phyloP scores from a whole-genome alignment of 1,139 yeast genomes.

The Yamadazyma triangularis region DNA sequence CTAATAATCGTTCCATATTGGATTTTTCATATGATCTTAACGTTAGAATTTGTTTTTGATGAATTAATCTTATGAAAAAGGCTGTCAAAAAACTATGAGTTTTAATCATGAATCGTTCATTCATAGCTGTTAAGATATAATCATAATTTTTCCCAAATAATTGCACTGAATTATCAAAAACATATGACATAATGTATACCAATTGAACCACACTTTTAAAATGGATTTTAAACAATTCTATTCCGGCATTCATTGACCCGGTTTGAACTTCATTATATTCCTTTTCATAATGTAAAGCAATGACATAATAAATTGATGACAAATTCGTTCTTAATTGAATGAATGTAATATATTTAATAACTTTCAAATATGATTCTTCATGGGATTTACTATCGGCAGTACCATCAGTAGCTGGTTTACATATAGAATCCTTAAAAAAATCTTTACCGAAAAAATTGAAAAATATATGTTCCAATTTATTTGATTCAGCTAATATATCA shows the following conservation, averaged over 20 bases:
- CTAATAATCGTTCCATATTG: conserved; percentile 23
- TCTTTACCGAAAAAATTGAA: conserved; percentile 40
- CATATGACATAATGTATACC: conserved; percentile 43
- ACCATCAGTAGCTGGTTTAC: conserved; percentile 19
- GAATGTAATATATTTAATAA: conserved; percentile 31
- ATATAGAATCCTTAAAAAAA: conserved; percentile 37
- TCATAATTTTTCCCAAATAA: conserved; percentile 42
- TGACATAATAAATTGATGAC: conserved; percentile 41
- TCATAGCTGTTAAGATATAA: conserved; percentile 33
- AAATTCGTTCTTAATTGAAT: conserved; percentile 38
- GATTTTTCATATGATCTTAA: conserved; percentile 15
- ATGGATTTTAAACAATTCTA: conserved; percentile 42
- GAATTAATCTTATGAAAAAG: conserved; percentile 38
- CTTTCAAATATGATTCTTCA: conserved; percentile 24
- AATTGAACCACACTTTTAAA: conserved; percentile 41
- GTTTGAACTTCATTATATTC: conserved; percentile 25
- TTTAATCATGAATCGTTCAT: conserved; percentile 42
- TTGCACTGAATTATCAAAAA: conserved; percentile 40
- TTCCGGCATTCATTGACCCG: conserved; percentile 37
- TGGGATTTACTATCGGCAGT: conserved; percentile 18
- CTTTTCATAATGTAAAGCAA: conserved; percentile 40
- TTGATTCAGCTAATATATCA: conserved; percentile 35
- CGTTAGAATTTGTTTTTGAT: conserved; percentile 34
- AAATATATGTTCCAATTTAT: conserved; percentile 33
- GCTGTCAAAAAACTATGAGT: conserved; percentile 39